Percentiles rank a stretch among this genome's conserved stretches.
Evolutionary conservation across 345 rosid genomes (phyloP).

Genomic region (Trapa bicornis): DNA sequence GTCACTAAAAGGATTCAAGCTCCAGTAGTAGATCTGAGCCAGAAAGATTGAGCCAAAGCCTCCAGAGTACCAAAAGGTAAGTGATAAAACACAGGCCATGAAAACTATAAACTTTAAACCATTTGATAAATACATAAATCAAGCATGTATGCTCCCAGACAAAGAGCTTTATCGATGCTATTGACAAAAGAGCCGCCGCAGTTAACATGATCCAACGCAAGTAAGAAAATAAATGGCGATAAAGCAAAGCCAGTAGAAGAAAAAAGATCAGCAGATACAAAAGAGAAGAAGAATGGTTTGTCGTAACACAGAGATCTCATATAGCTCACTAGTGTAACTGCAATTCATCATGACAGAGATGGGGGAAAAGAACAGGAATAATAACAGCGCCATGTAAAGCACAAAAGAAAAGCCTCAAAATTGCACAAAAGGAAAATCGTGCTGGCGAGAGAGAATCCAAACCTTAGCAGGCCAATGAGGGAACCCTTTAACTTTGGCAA

Average conservation of each 20-base stretch:
- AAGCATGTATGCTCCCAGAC: background rate
- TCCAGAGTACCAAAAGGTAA: background rate
- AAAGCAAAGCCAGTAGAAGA: background rate
- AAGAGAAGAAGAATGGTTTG: background rate
- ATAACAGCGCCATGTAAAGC: background rate
- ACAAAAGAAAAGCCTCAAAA: background rate
- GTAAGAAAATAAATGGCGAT: background rate
- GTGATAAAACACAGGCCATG: no score
- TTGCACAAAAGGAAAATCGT: background rate
- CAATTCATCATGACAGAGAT: background rate
- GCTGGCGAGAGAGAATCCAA: background rate
- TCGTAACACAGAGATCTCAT: background rate
- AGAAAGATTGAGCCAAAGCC: background rate
- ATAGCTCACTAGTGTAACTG: background rate
- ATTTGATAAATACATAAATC: background rate
- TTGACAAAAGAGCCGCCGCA: background rate
- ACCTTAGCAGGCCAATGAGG: conserved; percentile 99
- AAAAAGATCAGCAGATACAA: background rate
- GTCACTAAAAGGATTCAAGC: background rate
- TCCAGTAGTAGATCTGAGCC: background rate
- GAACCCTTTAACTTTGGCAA: conserved; percentile 93
- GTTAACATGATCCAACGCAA: background rate
- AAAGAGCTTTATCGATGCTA: background rate
- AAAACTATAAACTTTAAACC: background rate
- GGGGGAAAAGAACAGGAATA: background rate